phyloP scores from a whole-genome alignment of 768 basidiomycete species.

The Lactarius evosmus region DNA sequence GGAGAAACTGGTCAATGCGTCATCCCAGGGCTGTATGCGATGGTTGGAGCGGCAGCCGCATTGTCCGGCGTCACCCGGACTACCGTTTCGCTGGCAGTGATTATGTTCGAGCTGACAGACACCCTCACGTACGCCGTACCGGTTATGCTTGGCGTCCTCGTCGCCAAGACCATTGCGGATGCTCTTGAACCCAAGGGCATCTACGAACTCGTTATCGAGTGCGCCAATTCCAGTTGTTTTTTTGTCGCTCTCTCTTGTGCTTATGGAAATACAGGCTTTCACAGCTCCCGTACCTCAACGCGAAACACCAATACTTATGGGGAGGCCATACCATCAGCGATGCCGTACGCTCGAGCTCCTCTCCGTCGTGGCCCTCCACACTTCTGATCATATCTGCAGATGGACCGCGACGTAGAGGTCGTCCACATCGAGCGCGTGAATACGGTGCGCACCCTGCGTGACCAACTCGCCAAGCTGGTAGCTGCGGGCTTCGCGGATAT shows the following conservation, averaged over 20 bases:
- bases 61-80: slow-evolving; percentile 95
- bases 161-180: slow-evolving; percentile 89
- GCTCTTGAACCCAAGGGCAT: slow-evolving; percentile 90
- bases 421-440: slow-evolving; percentile 72
- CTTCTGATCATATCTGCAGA: slow-evolving; percentile 41
- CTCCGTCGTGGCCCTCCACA: background rate
- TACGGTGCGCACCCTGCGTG: slow-evolving; percentile 72
- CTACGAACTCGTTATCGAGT: slow-evolving; percentile 95
- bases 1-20: slow-evolving; percentile 67
- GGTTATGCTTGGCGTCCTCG: slow-evolving; percentile 83
- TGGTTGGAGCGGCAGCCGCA: slow-evolving; percentile 93
- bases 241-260: background rate
- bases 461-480: slow-evolving; percentile 59
- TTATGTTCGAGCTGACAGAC: slow-evolving; percentile 93
- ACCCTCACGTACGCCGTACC: slow-evolving; percentile 90
- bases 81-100: slow-evolving; percentile 92
- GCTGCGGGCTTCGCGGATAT: slow-evolving; percentile 64
- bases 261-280: slow-evolving; percentile 47
- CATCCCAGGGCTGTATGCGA: slow-evolving; percentile 88
- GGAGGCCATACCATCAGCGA: slow-evolving; percentile 70
- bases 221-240: slow-evolving; percentile 25
- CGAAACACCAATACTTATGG: slow-evolving; percentile 89
- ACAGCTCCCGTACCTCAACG: slow-evolving; percentile 89
- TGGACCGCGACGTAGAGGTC: slow-evolving; percentile 59
- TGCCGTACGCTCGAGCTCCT: slow-evolving; percentile 52